phyloP scores from a whole-genome alignment of 805 yeast genomes.

The Ogataea methylovora region DNA sequence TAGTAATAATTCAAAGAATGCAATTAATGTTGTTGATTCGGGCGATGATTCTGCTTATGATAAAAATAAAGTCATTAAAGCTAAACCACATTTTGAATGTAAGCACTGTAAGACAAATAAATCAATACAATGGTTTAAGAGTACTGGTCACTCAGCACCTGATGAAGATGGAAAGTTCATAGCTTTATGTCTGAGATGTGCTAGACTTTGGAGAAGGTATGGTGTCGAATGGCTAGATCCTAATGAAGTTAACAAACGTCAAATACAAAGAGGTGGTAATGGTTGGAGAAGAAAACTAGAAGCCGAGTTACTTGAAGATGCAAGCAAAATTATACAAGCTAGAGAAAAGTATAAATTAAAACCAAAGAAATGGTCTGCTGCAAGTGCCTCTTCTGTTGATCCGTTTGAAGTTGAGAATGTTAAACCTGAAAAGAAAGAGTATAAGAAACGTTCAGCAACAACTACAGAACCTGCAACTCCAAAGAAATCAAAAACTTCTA shows the following conservation, averaged over 20 bases:
- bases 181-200: slow-evolving; percentile 84
- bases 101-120: slow-evolving; percentile 57
- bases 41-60: slow-evolving; percentile 72
- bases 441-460: no score
- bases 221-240: slow-evolving; percentile 86
- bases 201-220: slow-evolving; percentile 84
- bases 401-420: slow-evolving; percentile 1
- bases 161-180: slow-evolving; percentile 25
- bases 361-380: slow-evolving; percentile 11
- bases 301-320: slow-evolving; percentile 57
- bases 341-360: slow-evolving; percentile 28
- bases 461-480: no score
- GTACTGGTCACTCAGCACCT: slow-evolving; percentile 50
- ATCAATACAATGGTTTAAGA: slow-evolving; percentile 61
- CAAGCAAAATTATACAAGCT: slow-evolving; percentile 44
- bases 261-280: slow-evolving; percentile 33
- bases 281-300: slow-evolving; percentile 61
- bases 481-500: no score
- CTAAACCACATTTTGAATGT: slow-evolving; percentile 46
- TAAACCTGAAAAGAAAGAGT: neutral
- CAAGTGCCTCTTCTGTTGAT: slow-evolving; percentile 2
- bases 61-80: slow-evolving; percentile 34
- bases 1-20: slow-evolving; percentile 21
- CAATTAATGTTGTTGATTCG: slow-evolving; percentile 38
- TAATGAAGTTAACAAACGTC: slow-evolving; percentile 47